Percentiles rank a stretch among this genome's conserved stretches.
phyloP scores from a whole-genome alignment of 2,329 filamentous ascomycete genomes.

The Talaromyces piceae region DNA sequence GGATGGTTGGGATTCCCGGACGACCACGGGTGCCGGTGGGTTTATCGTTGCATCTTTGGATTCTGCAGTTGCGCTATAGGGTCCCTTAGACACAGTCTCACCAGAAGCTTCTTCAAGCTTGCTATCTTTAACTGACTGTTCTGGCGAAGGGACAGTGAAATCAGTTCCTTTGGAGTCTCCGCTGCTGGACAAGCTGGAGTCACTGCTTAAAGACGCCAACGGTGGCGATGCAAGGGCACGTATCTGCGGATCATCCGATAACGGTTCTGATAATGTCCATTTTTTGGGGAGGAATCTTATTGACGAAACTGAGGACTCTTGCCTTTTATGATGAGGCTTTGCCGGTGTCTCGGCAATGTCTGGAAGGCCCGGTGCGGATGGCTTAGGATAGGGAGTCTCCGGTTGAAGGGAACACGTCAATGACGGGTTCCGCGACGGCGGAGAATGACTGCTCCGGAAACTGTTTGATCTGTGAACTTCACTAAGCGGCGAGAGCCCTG shows the following conservation, averaged over 20 bases:
- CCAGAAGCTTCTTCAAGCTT: background rate
- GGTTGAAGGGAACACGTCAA: slow-evolving; percentile 18
- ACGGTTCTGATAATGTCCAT: slow-evolving; percentile 21
- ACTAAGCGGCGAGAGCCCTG: slow-evolving; percentile 6
- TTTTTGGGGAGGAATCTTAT: slow-evolving; percentile 25
- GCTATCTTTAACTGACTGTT: background rate
- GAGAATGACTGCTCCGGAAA: slow-evolving; percentile 16
- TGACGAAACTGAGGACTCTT: slow-evolving; percentile 29
- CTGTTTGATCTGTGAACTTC: slow-evolving; percentile 10
- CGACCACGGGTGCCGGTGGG: slow-evolving; percentile 17
- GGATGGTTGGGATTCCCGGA: slow-evolving; percentile 21
- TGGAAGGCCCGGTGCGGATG: slow-evolving; percentile 15
- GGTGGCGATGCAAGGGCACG: slow-evolving; percentile 20
- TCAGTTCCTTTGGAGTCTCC: background rate
- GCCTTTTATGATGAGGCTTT: slow-evolving; percentile 19
- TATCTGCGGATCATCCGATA: slow-evolving; percentile 32
- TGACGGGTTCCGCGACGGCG: slow-evolving; percentile 24
- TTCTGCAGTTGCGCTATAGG: slow-evolving; percentile 15
- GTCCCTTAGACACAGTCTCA: background rate
- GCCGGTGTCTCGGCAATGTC: slow-evolving; percentile 16
- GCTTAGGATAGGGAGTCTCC: slow-evolving; percentile 7
- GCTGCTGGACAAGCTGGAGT: background rate
- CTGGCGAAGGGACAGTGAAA: background rate
- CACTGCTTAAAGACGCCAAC: background rate
- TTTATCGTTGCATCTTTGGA: slow-evolving; percentile 31